Evolutionary conservation across 1,284 basidiomycete species (phyloP), one percentile per base, ranked within the genome.

Genomic region (Taiwanofungus camphoratus): DNA sequence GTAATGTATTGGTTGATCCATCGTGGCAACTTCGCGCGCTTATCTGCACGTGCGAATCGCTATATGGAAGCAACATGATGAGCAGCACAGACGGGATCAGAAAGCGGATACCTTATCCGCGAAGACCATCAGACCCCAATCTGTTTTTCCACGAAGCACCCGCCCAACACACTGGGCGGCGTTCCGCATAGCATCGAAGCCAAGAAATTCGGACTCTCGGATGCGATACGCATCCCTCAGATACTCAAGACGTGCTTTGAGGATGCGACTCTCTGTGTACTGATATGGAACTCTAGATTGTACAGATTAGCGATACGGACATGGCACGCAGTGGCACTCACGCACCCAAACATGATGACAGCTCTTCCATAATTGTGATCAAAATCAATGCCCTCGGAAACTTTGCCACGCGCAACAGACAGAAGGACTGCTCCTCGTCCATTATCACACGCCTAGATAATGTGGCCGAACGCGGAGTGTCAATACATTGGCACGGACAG

Each of bases 1-100:
- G 92, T 95, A 60, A 99, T 99, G 61, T 98, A 97, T 63, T 96
- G 93, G 62, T 98, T 98, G 58, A 99, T 99, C 96, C 96, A 99
- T 41, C 91, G 86, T 2, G 96, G 96, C 52, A 99, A 72, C 76
- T 98, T 99, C 36, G 91, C 85, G 19, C 96, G 80, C 69, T 99
- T 99, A 64, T 99, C 96, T 20, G 91, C 87, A 43, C 94, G 79
- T 8, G 95, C 95, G 62, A 98, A 99, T 8, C 96, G 87, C 93
- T 97, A 59, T 6, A 22, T n/a, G 15, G 18, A n/a, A 20, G 8
- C 20, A 16, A 40, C n/a, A 30, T 21, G 29, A 35, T 29, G 32
- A 11, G 18, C 26, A 23, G 11, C 40, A 36, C 29, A 36, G 21
- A 32, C 33, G 26, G 29, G 39, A 24, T 26, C 13, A 23, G 29